Conservation (phyloP, 2,329 filamentous ascomycete genomes). For the Scolecobasidium constrictum region DNA sequence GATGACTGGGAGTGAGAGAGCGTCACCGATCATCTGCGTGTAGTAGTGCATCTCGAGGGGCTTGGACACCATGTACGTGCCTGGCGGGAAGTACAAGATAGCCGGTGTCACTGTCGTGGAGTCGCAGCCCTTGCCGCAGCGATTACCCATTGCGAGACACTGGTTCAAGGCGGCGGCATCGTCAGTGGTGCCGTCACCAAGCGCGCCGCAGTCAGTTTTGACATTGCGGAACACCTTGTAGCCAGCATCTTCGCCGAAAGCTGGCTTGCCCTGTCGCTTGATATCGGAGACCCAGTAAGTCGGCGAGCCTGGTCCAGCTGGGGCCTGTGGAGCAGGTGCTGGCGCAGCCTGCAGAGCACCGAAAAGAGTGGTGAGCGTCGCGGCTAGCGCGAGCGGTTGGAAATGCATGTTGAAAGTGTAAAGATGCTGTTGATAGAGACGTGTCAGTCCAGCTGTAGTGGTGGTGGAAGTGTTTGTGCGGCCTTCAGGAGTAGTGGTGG, state of each 20-base stretch:
- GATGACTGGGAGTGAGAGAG: slow-evolving; percentile 58
- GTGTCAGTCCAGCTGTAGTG: not conserved
- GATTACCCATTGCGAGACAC: slow-evolving; percentile 65
- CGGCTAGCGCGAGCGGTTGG: slow-evolving; percentile 1
- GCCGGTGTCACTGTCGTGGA: slow-evolving; percentile 76
- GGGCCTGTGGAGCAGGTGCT: slow-evolving; percentile 1
- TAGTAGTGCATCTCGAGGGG: slow-evolving; percentile 85
- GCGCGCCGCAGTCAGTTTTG: slow-evolving; percentile 28
- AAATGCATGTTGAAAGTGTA: not conserved
- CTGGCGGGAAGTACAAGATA: slow-evolving; percentile 82
- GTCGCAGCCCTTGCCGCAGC: slow-evolving; percentile 73
- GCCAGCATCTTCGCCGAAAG: slow-evolving; percentile 45
- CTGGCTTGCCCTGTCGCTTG: slow-evolving; percentile 55
- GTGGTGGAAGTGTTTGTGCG: not conserved
- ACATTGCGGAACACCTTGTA: slow-evolving; percentile 53
- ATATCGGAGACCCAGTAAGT: slow-evolving; percentile 64
- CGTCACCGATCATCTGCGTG: slow-evolving; percentile 84
- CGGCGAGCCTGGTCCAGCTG: slow-evolving; percentile 17
- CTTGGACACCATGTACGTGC: slow-evolving; percentile 70
- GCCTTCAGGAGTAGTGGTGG: not conserved
- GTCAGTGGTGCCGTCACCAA: slow-evolving; percentile 58
- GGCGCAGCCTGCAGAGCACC: slow-evolving; percentile 3
- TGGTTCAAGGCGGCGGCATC: slow-evolving; percentile 83
- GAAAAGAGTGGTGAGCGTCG: not conserved
- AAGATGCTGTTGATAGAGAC: not conserved